These are phyloP conservation scores for Cardamine occulta DNA, from an alignment of 345 rosid genomes.

Conservation along the genomic window DNA sequence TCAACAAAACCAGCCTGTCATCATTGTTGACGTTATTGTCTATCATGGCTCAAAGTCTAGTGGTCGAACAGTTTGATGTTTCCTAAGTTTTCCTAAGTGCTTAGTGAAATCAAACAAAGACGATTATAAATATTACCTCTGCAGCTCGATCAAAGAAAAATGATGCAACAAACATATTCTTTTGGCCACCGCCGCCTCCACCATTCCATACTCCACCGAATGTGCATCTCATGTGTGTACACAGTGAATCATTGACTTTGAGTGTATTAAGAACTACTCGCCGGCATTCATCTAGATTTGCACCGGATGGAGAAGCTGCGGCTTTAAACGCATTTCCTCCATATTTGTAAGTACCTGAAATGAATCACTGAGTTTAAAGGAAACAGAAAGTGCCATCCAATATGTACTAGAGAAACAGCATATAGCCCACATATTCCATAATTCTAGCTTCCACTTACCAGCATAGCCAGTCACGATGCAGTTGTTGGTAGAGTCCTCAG, in stretches of 20 bases:
- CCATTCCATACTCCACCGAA: constrained; percentile 99
- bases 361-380: background rate
- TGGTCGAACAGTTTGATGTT: background rate
- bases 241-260: constrained; percentile 75
- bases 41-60: constrained; percentile 3
- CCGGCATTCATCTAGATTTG: constrained; percentile 75
- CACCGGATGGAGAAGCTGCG: constrained; percentile 66
- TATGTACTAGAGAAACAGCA: background rate
- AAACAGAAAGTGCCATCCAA: background rate
- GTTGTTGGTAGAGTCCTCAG: constrained; percentile 71
- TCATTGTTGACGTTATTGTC: constrained; percentile 20
- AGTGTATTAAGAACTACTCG: constrained; percentile 77
- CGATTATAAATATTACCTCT: constrained; percentile 53
- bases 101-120: background rate
- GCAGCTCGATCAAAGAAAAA: constrained; percentile 99
- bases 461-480: constrained; percentile 77
- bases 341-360: constrained; percentile 72
- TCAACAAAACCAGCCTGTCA: constrained; percentile 83
- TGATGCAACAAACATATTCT: constrained; percentile 86
- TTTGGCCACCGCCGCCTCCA: constrained; percentile 98
- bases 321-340: constrained; percentile 73
- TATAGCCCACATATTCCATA: background rate
- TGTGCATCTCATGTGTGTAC: constrained; percentile 91
- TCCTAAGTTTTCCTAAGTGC: background rate
- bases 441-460: constrained; percentile 52